A percentile compares a stretch with the other conserved stretches of the same genome.
phyloP scores from a whole-genome alignment of 139 green algal genomes.

The Micractinium conductrix region DNA sequence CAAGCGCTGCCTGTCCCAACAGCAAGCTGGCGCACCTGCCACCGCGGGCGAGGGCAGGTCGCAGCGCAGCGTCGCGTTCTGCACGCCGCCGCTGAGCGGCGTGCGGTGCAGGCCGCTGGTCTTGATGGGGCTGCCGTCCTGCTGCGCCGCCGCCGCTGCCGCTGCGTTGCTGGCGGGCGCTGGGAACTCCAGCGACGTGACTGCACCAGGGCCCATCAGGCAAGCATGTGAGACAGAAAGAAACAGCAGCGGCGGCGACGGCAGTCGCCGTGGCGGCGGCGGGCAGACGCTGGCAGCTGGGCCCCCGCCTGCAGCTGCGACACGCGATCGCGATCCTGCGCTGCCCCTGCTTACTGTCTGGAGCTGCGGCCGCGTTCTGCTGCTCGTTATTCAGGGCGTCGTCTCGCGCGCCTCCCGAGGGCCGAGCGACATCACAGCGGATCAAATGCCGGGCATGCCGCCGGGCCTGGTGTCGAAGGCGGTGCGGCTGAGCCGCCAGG shows the following conservation, averaged over 20 bases:
- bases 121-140: constrained; percentile 32
- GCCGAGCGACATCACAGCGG: too few species aligned
- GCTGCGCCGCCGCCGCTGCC: constrained; percentile 6
- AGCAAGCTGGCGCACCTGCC: constrained; percentile 53
- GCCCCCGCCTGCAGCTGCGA: too few species aligned
- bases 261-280: background rate
- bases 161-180: background rate
- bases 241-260: background rate
- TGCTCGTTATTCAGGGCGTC: too few species aligned
- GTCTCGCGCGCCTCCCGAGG: too few species aligned
- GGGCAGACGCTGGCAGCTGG: too few species aligned
- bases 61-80: constrained; percentile 85
- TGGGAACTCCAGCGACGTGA: constrained; percentile 34
- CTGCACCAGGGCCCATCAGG: background rate
- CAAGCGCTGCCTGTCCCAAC: background rate
- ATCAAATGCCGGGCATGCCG: too few species aligned
- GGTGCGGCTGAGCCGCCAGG: too few species aligned
- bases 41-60: constrained; percentile 86
- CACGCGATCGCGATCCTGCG: too few species aligned
- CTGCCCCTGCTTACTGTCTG: constrained; percentile 9
- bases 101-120: constrained; percentile 74
- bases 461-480: too few species aligned
- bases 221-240: too few species aligned
- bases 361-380: background rate
- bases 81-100: constrained; percentile 84